phyloP scores from a whole-genome alignment of 2,329 filamentous ascomycete genomes.

The Neofusicoccum kwambonambiense region DNA sequence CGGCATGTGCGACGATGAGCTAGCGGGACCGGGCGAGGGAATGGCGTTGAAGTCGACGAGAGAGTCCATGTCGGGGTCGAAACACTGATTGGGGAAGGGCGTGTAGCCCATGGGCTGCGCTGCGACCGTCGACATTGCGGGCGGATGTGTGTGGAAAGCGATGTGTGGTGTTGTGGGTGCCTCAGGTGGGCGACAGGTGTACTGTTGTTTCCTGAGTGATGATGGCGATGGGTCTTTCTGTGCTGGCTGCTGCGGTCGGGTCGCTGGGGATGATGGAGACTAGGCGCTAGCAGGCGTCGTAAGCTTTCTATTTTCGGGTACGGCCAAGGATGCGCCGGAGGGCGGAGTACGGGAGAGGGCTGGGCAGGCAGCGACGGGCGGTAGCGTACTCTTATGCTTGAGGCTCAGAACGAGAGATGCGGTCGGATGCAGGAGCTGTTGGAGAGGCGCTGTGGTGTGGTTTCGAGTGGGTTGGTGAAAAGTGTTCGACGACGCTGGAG shows the following conservation, averaged over 20 bases:
- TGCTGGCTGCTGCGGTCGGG: not conserved
- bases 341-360: slow-evolving; percentile 6
- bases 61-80: slow-evolving; percentile 40
- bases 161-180: not conserved
- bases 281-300: slow-evolving; percentile 16
- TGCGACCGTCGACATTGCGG: slow-evolving; percentile 16
- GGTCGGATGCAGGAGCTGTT: not conserved
- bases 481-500: not conserved
- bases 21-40: slow-evolving; percentile 59
- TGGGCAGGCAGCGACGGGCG: not conserved
- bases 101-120: slow-evolving; percentile 27
- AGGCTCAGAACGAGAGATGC: not conserved
- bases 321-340: slow-evolving; percentile 4
- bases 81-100: slow-evolving; percentile 36
- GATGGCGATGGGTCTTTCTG: slow-evolving; percentile 4
- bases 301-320: slow-evolving; percentile 17
- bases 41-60: slow-evolving; percentile 59
- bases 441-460: not conserved
- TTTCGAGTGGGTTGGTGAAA: slow-evolving; percentile 3
- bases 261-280: not conserved
- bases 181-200: not conserved
- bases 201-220: not conserved
- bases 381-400: not conserved
- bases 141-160: not conserved
- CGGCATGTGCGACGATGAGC: slow-evolving; percentile 50